Percentiles rank a stretch among this genome's conserved stretches.
phyloP scores from a whole-genome alignment of 805 yeast genomes.

The Monosporozyma siamensis region DNA sequence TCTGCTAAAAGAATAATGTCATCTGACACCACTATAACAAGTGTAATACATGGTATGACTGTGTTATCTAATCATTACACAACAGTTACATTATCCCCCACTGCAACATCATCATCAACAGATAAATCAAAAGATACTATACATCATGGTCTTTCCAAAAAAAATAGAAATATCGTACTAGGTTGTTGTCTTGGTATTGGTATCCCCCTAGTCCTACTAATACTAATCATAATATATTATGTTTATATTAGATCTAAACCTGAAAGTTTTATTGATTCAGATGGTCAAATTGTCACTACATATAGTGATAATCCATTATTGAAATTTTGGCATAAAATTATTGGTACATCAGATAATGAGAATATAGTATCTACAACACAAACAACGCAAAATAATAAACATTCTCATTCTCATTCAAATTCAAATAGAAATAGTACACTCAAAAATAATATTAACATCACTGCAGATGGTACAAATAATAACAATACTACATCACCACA shows the following conservation, averaged over 20 bases:
- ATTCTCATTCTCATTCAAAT: too few species aligned
- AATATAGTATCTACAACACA: too few species aligned
- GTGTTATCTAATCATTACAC: constrained; percentile 26
- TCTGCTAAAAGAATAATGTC: constrained; percentile 2
- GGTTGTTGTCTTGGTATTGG: constrained; percentile 70
- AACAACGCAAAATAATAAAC: too few species aligned
- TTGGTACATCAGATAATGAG: constrained; percentile 18
- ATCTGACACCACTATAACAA: constrained; percentile 17
- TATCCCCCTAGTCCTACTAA: constrained; percentile 40
- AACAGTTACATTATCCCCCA: constrained; percentile 25
- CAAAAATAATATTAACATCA: not conserved
- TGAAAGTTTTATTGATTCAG: constrained; percentile 30
- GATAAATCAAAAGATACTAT: constrained; percentile 7
- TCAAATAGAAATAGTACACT: not conserved
- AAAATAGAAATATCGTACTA: constrained; percentile 45
- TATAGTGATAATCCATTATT: constrained; percentile 26
- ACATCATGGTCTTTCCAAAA: constrained; percentile 37
- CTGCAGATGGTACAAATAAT: not conserved
- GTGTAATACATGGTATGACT: constrained; percentile 29
- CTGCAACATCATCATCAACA: not conserved
- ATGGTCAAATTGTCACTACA: constrained; percentile 31
- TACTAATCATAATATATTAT: constrained; percentile 19
- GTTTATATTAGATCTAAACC: constrained; percentile 25
- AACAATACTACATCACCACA: not conserved
- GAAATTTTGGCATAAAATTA: constrained; percentile 22